Base-by-base conservation (phyloP, 2,329 filamentous ascomycete genomes). In the Aureobasidium namibiae region DNA sequence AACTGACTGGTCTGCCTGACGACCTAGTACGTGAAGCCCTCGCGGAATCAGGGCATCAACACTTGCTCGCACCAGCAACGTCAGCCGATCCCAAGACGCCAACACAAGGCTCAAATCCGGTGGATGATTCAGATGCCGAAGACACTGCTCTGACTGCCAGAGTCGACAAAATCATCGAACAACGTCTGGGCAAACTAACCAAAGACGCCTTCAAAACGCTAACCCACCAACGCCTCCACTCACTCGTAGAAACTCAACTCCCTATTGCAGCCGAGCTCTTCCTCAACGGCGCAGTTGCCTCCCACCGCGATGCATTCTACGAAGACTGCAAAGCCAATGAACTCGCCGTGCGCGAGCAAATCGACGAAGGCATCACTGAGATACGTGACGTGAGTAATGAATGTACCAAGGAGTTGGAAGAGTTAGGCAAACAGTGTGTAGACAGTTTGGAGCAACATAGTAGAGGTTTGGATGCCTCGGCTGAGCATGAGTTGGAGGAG, bases 291-390 rank as follows among this genome's bases (percentile, higher is more conserved):
- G 53, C 53, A 29, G 33, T 57, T 10, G 53, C 23, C 13, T 21
- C 26, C 23, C 34, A 57, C 13, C 53, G 53, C 33, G 53, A 57
- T 31, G 41, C 38, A 7, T 57, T 48, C 8, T 48, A 57, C 33
- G 53, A 57, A 16, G 53, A 57, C 9, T 57, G 53, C 21, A 36
- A 57, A 23, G 24, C 23, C 4, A 38, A 46, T 10, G 53, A 57
- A 38, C 21, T 18, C 21, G 34, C 18, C 21, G 1, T 56, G 1
- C 39, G 31, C 5, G 53, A 56, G 31, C 23, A 38, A 10, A 9
- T 56, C 18, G 53, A 56, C 14, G 53, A 56, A 24, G 53, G 53
- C 18, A n/a, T 29, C 41, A 45, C 29, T 14, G 39, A 56, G 18
- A 13, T 56, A 5, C 53, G 39, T 10, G 53, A 56, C 14, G 36